Percentiles rank a stretch among this genome's conserved stretches.
Evolutionary conservation across 2,329 filamentous ascomycete species (phyloP).

Genomic region (Aschersonia sp.): DNA sequence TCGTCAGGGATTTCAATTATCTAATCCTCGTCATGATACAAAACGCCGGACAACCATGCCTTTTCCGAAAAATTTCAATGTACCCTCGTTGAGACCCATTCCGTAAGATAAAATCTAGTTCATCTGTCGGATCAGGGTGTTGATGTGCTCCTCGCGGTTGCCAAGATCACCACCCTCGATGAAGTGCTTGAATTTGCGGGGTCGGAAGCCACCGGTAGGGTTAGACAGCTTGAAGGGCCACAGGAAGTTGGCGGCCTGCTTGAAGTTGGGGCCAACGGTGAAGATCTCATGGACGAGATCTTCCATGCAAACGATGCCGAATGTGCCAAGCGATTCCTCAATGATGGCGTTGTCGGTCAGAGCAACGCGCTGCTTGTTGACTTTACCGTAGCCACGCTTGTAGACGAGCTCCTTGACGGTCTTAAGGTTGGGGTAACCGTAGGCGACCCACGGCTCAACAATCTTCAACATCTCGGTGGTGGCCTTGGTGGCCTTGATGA

Average conservation of each 20-base stretch:
- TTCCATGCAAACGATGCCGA: constrained; percentile 98
- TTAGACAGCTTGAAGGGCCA: constrained; percentile 99
- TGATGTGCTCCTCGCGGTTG: constrained; percentile 98
- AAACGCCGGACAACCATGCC: constrained; percentile 26
- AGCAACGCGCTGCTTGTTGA: constrained; percentile 93
- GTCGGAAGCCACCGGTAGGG: constrained; percentile 90
- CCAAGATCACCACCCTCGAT: constrained; percentile 96
- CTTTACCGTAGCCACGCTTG: constrained; percentile 99
- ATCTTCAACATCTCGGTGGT: constrained; percentile 95
- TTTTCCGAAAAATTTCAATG: not conserved
- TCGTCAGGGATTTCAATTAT: constrained; percentile 25
- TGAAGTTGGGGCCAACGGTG: constrained; percentile 98
- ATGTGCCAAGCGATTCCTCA: constrained; percentile 92
- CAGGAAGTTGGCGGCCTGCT: constrained; percentile 97
- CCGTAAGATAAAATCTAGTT: constrained; percentile 46
- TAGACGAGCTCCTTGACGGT: constrained; percentile 97
- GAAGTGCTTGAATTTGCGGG: constrained; percentile 98
- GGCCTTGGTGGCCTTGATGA: constrained; percentile 94
- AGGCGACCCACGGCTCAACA: constrained; percentile 97
- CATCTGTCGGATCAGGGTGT: constrained; percentile 92
- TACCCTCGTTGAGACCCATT: constrained; percentile 7
- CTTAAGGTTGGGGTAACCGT: constrained; percentile 99
- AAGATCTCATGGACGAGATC: constrained; percentile 99
- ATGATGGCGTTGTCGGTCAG: constrained; percentile 97
- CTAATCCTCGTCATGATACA: constrained; percentile 20